phyloP scores from a whole-genome alignment of 2,329 filamentous ascomycete genomes.

The Pseudogymnoascus sp. region DNA sequence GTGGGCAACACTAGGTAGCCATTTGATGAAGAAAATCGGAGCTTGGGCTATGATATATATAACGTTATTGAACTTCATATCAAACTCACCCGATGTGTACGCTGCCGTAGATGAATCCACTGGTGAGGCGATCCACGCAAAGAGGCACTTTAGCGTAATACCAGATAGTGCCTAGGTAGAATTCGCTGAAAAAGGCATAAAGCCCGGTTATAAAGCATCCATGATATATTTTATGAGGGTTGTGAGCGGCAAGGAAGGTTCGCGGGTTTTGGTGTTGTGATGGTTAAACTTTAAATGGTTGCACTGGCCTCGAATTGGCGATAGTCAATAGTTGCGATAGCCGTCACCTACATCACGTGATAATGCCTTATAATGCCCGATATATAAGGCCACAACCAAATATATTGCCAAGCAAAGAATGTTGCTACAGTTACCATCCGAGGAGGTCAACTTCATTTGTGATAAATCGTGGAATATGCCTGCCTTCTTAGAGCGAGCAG shows the following conservation, averaged over 20 bases:
- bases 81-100: not conserved
- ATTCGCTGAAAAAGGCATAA: not conserved
- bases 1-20: not conserved
- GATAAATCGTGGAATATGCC: not conserved
- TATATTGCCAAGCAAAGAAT: not conserved
- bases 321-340: not conserved
- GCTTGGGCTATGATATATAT: not conserved
- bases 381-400: not conserved
- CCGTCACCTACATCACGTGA: not conserved
- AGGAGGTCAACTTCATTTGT: not conserved
- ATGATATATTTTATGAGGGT: not conserved
- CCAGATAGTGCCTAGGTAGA: not conserved
- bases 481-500: not conserved
- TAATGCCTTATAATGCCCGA: not conserved
- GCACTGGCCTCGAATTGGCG: constrained; percentile 2
- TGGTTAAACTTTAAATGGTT: not conserved
- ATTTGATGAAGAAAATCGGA: not conserved
- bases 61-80: not conserved
- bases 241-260: not conserved
- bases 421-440: not conserved
- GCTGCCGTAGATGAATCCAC: not conserved
- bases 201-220: not conserved
- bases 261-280: not conserved
- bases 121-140: not conserved
- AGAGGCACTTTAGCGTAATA: not conserved